A percentile compares a stretch with the other conserved stretches of the same genome.
Conservation (phyloP, 208 protist genomes). For the Crithidia bombi region DNA sequence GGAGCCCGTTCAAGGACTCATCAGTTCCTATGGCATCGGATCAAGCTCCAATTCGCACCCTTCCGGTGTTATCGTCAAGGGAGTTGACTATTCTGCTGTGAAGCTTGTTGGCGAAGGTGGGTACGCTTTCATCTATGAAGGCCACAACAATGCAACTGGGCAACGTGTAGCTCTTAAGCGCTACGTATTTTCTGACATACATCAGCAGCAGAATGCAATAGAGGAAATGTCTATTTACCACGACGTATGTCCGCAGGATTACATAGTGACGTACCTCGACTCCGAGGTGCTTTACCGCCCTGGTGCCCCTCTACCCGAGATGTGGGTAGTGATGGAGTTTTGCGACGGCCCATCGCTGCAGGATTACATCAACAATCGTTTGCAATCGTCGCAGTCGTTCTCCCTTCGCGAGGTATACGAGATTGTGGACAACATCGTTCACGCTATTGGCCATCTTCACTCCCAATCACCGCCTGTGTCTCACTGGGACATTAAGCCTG, state of each 20-base stretch:
- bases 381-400: conserved; percentile 47
- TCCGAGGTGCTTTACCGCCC: conserved; percentile 37
- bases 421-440: conserved; percentile 57
- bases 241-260: conserved; percentile 38
- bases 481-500: conserved; percentile 94
- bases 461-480: conserved; percentile 84
- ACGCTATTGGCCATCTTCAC: conserved; percentile 69
- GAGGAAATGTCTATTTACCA: conserved; percentile 45
- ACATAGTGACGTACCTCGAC: conserved; percentile 43
- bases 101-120: conserved; percentile 61
- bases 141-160: conserved; percentile 37
- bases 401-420: conserved; percentile 58
- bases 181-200: conserved; percentile 39
- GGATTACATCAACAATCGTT: conserved; percentile 68
- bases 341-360: conserved; percentile 64
- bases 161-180: conserved; percentile 49
- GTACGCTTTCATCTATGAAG: conserved; percentile 67
- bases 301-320: conserved; percentile 45
- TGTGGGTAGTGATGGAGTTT: conserved; percentile 82
- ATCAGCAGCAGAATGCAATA: conserved; percentile 29
- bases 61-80: conserved; percentile 46
- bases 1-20: conserved; percentile 24
- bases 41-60: conserved; percentile 16
- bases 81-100: conserved; percentile 49
- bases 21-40: conserved; percentile 20